These are phyloP conservation scores for Neonectria neomacrospora DNA, from an alignment of 2,329 filamentous ascomycete species.

Conservation along the genomic window DNA sequence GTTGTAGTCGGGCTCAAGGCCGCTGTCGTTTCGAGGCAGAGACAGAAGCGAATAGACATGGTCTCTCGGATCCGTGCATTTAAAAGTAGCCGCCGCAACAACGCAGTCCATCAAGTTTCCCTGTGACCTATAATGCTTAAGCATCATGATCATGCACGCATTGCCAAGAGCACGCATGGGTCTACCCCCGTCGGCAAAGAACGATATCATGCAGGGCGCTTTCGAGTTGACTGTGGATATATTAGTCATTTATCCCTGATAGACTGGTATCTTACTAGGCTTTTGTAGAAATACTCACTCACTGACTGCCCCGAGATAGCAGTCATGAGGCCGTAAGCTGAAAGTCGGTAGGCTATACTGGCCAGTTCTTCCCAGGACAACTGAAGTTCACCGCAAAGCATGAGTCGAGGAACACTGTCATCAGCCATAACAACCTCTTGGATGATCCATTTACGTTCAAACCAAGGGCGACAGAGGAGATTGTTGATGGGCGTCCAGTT, in stretches of 20 bases:
- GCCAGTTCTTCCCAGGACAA: conserved; percentile 7
- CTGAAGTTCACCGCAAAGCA: conserved; percentile 12
- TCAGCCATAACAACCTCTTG: conserved; percentile 10
- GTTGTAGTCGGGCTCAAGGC: conserved; percentile 2
- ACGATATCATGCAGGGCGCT: conserved; percentile 1
- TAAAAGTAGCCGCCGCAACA: conserved; percentile 2
- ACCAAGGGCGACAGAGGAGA: conserved; percentile 11
- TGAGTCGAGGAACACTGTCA: not conserved
- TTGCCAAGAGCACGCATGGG: not conserved
- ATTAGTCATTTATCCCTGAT: not conserved
- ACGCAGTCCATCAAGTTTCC: conserved; percentile 8
- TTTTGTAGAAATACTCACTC: not conserved
- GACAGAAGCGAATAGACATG: conserved; percentile 15
- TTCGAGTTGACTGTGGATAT: not conserved
- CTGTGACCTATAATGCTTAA: not conserved
- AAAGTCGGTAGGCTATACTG: not conserved
- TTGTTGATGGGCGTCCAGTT: conserved; percentile 8
- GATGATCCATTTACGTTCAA: conserved; percentile 17
- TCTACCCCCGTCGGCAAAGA: not conserved
- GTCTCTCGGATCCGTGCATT: conserved; percentile 7
- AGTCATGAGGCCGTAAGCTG: not conserved
- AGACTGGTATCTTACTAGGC: not conserved
- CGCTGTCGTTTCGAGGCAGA: not conserved
- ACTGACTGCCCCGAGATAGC: not conserved
- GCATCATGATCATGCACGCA: conserved; percentile 3